Conservation (phyloP, 1,284 basidiomycete genomes). For the Wallemia ichthyophaga region DNA sequence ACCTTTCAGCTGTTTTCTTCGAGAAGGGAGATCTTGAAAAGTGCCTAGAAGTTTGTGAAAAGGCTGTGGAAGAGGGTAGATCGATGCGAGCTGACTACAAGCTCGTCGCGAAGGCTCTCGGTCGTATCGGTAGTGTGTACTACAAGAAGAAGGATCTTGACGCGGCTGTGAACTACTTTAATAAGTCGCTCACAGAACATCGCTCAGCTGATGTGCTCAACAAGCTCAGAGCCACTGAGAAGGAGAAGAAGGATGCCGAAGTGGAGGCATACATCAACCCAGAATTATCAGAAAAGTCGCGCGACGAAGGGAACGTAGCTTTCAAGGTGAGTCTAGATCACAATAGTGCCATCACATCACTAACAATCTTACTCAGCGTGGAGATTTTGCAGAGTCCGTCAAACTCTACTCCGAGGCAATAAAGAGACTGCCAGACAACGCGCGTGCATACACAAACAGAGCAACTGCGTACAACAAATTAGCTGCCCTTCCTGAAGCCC, state of each 20-base stretch:
- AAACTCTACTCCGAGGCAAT: constrained; percentile 84
- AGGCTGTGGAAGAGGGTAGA: constrained; percentile 80
- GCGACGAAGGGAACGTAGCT: constrained; percentile 67
- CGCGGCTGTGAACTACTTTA: constrained; percentile 59
- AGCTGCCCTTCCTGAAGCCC: constrained; percentile 67
- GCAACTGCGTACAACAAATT: constrained; percentile 92
- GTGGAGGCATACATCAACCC: constrained; percentile 69
- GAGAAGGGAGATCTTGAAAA: constrained; percentile 76
- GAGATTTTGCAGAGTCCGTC: constrained; percentile 71
- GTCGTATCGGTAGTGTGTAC: constrained; percentile 65
- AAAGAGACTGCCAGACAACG: constrained; percentile 71
- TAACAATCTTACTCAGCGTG: constrained; percentile 17
- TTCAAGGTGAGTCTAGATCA: constrained; percentile 32
- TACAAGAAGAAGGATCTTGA: constrained; percentile 45
- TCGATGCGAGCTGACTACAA: constrained; percentile 25
- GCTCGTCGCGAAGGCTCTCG: constrained; percentile 38
- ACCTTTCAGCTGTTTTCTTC: constrained; percentile 68
- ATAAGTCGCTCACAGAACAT: constrained; percentile 84
- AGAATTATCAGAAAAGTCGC: constrained; percentile 45
- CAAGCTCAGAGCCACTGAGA: constrained; percentile 59
- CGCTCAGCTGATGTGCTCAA: constrained; percentile 74
- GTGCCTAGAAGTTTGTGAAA: constrained; percentile 68
- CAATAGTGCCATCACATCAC: not conserved
- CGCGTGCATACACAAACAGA: constrained; percentile 85
- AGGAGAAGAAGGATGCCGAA: constrained; percentile 42